Evolutionary conservation across 306 rosid genomes (phyloP).

Genomic region (Datisca glomerata): DNA sequence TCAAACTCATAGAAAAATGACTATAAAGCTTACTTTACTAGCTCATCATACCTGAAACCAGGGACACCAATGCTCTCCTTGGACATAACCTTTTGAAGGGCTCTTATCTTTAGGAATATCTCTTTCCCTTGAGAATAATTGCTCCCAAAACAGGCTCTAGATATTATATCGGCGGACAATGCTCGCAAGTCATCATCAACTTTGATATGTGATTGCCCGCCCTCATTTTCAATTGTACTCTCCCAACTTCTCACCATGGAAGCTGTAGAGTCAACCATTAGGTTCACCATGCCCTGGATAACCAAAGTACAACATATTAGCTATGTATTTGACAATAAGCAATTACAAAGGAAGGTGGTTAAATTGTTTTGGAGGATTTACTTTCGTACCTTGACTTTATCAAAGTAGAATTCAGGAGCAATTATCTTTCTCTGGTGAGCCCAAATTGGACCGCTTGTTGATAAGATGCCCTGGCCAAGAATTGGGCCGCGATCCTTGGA

Average conservation of each 20-base stretch:
- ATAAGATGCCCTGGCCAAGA: constrained; percentile 24
- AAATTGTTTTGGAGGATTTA: too few relatives aligned
- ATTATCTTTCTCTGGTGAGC: constrained; percentile 30
- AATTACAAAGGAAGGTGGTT: too few relatives aligned
- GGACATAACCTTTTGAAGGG: constrained; percentile 40
- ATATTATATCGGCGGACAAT: constrained; percentile 52
- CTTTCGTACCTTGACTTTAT: constrained; percentile 29
- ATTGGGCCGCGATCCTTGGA: constrained; percentile 22
- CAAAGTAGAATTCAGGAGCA: constrained; percentile 27
- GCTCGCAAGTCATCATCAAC: constrained; percentile 37
- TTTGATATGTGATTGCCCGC: constrained; percentile 27
- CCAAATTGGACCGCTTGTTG: constrained; percentile 30
- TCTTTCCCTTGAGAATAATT: constrained; percentile 44
- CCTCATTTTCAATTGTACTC: constrained; percentile 27
- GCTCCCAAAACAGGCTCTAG: constrained; percentile 64
- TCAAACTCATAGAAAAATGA: background rate
- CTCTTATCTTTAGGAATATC: constrained; percentile 49
- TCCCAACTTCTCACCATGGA: constrained; percentile 39
- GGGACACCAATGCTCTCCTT: constrained; percentile 37
- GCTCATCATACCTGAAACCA: constrained; percentile 25
- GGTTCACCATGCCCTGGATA: constrained; percentile 42
- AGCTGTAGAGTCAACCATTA: constrained; percentile 49
- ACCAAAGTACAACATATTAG: background rate
- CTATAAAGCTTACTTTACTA: background rate
- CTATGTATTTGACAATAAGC: too few relatives aligned